Evolutionary conservation across 176 grass and related monocot species (phyloP).

Genomic region (Avena atlantica): DNA sequence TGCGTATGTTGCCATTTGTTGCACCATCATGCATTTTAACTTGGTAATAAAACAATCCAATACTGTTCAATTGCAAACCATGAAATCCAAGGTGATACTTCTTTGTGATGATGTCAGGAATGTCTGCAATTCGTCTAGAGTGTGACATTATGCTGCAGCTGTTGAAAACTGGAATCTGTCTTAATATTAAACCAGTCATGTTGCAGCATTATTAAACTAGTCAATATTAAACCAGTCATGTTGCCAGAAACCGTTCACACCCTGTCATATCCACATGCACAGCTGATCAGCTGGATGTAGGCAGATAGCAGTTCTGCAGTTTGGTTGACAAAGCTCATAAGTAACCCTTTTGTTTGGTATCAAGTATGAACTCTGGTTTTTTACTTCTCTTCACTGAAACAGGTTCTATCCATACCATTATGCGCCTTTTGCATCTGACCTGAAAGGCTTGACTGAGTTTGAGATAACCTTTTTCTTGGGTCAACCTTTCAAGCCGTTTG

Average conservation of each 20-base stretch:
- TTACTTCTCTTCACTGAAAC: slow-evolving; percentile 21
- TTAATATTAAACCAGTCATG: too few relatives aligned
- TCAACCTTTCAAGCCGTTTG: slow-evolving; percentile 99
- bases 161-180: not conserved
- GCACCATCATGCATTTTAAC: slow-evolving; percentile 11
- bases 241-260: not conserved
- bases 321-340: slow-evolving; percentile 1
- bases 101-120: not conserved
- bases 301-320: slow-evolving; percentile 17
- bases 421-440: slow-evolving; percentile 94
- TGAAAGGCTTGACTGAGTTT: slow-evolving; percentile 85
- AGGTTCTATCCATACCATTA: slow-evolving; percentile 99
- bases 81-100: slow-evolving; percentile 30
- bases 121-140: not conserved
- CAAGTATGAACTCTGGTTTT: slow-evolving; percentile 15
- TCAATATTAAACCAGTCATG: not conserved
- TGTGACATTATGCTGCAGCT: slow-evolving; percentile 38
- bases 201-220: not conserved
- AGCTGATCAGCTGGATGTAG: slow-evolving; percentile 14
- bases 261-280: slow-evolving; percentile 15
- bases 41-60: not conserved
- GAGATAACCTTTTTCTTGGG: slow-evolving; percentile 99
- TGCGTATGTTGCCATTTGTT: slow-evolving; percentile 12
- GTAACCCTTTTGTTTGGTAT: slow-evolving; percentile 33
- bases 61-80: slow-evolving; percentile 24